Evolutionary conservation across 2,329 filamentous ascomycete species (phyloP).

Genomic region (Penicillium brasilianum): DNA sequence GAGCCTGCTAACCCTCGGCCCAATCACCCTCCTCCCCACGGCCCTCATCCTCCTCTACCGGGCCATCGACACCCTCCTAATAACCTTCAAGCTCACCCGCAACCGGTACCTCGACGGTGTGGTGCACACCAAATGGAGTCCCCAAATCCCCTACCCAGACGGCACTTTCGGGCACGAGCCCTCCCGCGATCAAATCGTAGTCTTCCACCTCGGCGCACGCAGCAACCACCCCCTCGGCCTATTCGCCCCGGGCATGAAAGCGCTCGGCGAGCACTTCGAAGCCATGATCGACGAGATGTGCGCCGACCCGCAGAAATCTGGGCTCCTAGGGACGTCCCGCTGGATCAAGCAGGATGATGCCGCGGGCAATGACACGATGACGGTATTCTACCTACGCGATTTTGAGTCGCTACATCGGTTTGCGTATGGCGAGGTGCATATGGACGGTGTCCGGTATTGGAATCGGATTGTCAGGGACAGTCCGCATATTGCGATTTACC

Average conservation of each 20-base stretch:
- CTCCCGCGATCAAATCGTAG: slow-evolving; percentile 52
- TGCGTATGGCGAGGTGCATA: slow-evolving; percentile 49
- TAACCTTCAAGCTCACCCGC: slow-evolving; percentile 38
- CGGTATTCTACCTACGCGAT: slow-evolving; percentile 50
- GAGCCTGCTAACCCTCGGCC: not conserved
- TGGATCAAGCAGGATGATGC: slow-evolving; percentile 41
- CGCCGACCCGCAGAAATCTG: not conserved
- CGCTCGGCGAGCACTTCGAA: not conserved
- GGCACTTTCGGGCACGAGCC: slow-evolving; percentile 48
- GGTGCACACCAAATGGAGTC: slow-evolving; percentile 42
- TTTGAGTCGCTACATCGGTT: slow-evolving; percentile 51
- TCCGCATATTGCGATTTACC: slow-evolving; percentile 51
- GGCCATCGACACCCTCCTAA: slow-evolving; percentile 40
- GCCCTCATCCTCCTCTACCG: slow-evolving; percentile 40
- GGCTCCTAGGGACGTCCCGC: slow-evolving; percentile 21
- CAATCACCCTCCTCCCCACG: slow-evolving; percentile 38
- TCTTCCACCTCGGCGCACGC: slow-evolving; percentile 41
- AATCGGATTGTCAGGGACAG: slow-evolving; percentile 40
- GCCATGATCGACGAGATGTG: slow-evolving; percentile 1
- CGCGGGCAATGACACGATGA: slow-evolving; percentile 42
- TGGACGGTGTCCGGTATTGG: slow-evolving; percentile 53
- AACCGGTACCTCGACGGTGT: slow-evolving; percentile 47
- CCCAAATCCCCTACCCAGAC: slow-evolving; percentile 44
- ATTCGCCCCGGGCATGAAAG: slow-evolving; percentile 45
- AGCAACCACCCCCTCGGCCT: slow-evolving; percentile 49